Evolutionary conservation across 257 asterid species (phyloP).

Genomic region (Sherardia arvensis): DNA sequence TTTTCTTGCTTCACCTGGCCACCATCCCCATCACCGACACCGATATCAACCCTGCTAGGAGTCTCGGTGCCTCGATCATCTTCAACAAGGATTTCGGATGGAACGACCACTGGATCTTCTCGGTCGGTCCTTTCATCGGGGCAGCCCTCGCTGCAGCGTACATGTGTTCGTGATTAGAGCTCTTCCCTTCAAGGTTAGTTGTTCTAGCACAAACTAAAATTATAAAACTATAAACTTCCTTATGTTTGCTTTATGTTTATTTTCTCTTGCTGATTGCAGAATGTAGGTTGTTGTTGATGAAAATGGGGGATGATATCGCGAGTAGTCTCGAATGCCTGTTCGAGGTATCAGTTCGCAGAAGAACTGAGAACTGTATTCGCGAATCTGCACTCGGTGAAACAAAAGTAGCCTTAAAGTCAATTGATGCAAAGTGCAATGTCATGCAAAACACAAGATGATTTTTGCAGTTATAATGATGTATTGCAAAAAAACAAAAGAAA

Average conservation of each 20-base stretch:
- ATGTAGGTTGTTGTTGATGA: constrained; percentile 47
- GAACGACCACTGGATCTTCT: constrained; percentile 70
- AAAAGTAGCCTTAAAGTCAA: neutral
- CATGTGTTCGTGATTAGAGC: constrained; percentile 55
- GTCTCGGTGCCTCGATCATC: constrained; percentile 72
- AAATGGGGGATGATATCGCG: constrained; percentile 37
- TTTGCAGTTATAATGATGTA: too few species aligned
- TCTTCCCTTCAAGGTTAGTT: constrained; percentile 56
- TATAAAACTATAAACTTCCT: neutral
- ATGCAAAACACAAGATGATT: too few species aligned
- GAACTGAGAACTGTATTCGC: constrained; percentile 35
- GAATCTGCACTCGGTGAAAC: constrained; percentile 12
- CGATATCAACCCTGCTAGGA: constrained; percentile 48
- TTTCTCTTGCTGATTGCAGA: constrained; percentile 21
- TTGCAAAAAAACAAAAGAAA: too few species aligned
- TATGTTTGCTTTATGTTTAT: neutral
- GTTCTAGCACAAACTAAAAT: too few species aligned
- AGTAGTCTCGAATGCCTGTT: constrained; percentile 29
- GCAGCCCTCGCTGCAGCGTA: constrained; percentile 64
- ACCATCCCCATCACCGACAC: constrained; percentile 43
- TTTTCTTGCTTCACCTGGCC: constrained; percentile 68
- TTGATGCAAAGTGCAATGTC: too few species aligned
- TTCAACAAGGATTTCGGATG: constrained; percentile 33
- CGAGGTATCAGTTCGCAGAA: constrained; percentile 59
- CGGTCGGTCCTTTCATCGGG: constrained; percentile 77